These are phyloP conservation scores for Fagopyrum esculentum DNA, from an alignment of 148 eudicot genomes.

Conservation along the genomic window DNA sequence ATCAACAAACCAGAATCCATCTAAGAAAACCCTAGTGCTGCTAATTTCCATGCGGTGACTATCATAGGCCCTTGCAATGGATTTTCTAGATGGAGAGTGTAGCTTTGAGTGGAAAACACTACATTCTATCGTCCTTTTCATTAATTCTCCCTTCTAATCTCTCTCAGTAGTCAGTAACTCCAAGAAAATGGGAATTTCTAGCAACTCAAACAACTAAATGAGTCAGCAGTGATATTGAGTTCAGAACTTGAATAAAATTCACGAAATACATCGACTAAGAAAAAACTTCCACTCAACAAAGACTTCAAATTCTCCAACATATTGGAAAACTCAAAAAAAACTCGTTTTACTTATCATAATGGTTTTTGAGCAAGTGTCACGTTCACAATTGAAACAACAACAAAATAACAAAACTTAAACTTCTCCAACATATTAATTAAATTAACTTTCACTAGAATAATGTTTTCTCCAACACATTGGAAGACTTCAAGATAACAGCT, in stretches of 20 bases:
- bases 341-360: neutral
- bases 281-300: neutral
- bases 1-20: neutral
- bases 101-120: slow-evolving; percentile 83
- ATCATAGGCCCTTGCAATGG: slow-evolving; percentile 81
- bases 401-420: neutral
- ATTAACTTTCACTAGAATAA: too few species aligned
- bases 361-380: neutral
- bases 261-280: neutral
- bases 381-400: neutral
- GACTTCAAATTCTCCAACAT: neutral
- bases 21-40: slow-evolving; percentile 7
- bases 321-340: neutral
- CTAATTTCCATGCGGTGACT: slow-evolving; percentile 27
- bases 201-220: neutral
- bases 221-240: neutral
- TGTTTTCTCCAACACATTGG: too few species aligned
- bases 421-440: neutral
- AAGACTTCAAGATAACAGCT: too few species aligned
- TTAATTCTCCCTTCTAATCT: slow-evolving; percentile 17
- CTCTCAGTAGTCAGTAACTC: neutral
- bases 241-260: neutral
- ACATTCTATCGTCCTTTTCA: slow-evolving; percentile 79
- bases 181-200: slow-evolving; percentile 1
- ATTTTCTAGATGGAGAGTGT: slow-evolving; percentile 45